Evolutionary conservation across 768 basidiomycete genomes (phyloP).

Genomic region (Lentinula boryana): DNA sequence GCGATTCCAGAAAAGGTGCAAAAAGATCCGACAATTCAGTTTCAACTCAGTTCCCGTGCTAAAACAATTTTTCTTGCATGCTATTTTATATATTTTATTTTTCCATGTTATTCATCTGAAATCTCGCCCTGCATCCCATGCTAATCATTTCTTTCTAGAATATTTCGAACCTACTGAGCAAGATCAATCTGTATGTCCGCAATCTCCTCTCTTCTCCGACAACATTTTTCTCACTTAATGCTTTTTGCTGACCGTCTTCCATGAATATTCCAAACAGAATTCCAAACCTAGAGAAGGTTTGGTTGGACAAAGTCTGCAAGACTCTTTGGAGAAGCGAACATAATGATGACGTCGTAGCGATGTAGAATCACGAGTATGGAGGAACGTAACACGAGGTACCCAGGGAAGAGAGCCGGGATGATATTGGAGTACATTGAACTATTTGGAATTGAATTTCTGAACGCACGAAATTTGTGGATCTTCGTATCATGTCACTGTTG

Average conservation of each 20-base stretch:
- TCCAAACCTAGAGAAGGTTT: not conserved
- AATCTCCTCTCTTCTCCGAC: not conserved
- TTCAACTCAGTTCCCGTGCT: not conserved
- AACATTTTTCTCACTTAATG: too few relatives aligned
- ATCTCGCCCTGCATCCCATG: not conserved
- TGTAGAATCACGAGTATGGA: not conserved
- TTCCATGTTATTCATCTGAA: not conserved
- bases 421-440: too few relatives aligned
- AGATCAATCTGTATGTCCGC: not conserved
- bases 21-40: not conserved
- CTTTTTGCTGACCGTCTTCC: too few relatives aligned
- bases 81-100: not conserved
- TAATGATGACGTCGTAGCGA: not conserved
- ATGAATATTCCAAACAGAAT: not conserved
- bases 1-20: not conserved
- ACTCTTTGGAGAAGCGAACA: constrained; percentile 9
- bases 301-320: constrained; percentile 11
- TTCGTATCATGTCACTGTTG: too few relatives aligned
- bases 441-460: too few relatives aligned
- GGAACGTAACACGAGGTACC: not conserved
- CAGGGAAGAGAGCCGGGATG: not conserved
- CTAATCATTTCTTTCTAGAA: not conserved
- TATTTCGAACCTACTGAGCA: not conserved
- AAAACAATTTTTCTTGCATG: not conserved
- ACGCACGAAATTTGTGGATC: too few relatives aligned